These are phyloP conservation scores for Rutstroemia sp. DNA, from an alignment of 2,329 filamentous ascomycete genomes.

Conservation along the genomic window DNA sequence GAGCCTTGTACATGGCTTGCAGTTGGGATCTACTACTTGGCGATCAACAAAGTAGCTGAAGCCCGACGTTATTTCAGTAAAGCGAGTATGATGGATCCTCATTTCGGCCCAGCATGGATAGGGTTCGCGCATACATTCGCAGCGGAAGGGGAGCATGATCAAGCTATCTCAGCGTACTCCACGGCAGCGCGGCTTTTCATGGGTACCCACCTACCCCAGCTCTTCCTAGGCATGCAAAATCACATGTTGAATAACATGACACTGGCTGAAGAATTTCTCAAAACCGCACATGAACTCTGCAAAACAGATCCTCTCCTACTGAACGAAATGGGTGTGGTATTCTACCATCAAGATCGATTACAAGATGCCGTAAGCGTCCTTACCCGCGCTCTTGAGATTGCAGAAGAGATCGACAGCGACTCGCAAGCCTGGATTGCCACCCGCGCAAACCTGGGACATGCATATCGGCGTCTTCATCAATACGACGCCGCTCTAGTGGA, in stretches of 20 bases:
- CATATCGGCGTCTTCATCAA: conserved; percentile 64
- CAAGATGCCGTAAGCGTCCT: conserved; percentile 73
- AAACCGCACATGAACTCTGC: conserved; percentile 77
- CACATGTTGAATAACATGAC: conserved; percentile 92
- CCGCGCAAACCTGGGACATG: conserved; percentile 83
- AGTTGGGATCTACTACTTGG: conserved; percentile 90
- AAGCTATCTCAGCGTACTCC: conserved; percentile 95
- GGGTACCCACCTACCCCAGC: conserved; percentile 89
- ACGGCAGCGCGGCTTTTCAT: conserved; percentile 93
- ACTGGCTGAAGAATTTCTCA: conserved; percentile 88
- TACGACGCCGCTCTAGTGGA: conserved; percentile 66
- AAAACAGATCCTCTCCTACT: conserved; percentile 80
- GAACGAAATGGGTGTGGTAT: conserved; percentile 94
- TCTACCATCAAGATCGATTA: conserved; percentile 81
- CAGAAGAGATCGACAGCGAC: conserved; percentile 74
- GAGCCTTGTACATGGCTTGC: conserved; percentile 91
- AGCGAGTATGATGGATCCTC: conserved; percentile 92
- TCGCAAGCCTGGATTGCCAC: conserved; percentile 76
- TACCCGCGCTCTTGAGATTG: conserved; percentile 66
- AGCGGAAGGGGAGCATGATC: conserved; percentile 94
- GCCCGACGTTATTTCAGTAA: conserved; percentile 95
- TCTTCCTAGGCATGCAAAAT: conserved; percentile 98
- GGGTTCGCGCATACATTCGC: conserved; percentile 98
- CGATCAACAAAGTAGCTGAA: conserved; percentile 83
- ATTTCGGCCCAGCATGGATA: conserved; percentile 97